Base-by-base conservation (phyloP, 2,329 filamentous ascomycete genomes). In the Acrodontium crateriforme region DNA sequence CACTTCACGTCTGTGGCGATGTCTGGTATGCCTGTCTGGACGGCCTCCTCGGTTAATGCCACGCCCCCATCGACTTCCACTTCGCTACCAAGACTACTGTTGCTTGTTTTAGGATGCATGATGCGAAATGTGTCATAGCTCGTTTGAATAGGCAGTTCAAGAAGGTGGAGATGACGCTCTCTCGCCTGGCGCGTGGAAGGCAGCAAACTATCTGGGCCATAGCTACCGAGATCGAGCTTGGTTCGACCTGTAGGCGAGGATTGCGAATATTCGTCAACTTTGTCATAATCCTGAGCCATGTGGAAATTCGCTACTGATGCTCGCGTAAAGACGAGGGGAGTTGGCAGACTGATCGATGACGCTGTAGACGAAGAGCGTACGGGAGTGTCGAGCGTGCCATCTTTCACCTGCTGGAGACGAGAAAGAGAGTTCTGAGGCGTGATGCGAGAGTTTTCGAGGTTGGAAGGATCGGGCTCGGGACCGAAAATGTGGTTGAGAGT, bases 1-100 rank as follows among this genome's bases (percentile, higher is more conserved):
- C n/a, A n/a, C 20, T 36, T 24, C 10, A 28, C 18, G 21, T 35
- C 29, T 5, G 30, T 35, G 13, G 29, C 15, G 24, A 45, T 38
- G 19, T 59, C 55, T 1, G 56, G 56, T 7, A 46, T 47, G 22
- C 62, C 59, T 17, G 57, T 49, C 35, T 61, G 60, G 10, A 69
- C 59, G 23, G 61, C 65, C 44, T 72, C 69, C 42, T 74, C 69
- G 3, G 63, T 62, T 15, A 74, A 45, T 2, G 68, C 67, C 4
- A 74, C 54, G 2, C 69, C 69, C 10, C 62, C 57, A 3, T 57
- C 53, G 2, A 71, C 62, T 16, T 63, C 57, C 2, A 69, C 44
- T 21, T 59, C 54, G 18, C 54, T 43, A 4, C 38, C 40, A 2
- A 44, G 23, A 27, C 41, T 44, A 34, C 32, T 35, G 24, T 28